Evolutionary conservation across 768 basidiomycete species (phyloP).

Genomic region (Phylloporus sp.): DNA sequence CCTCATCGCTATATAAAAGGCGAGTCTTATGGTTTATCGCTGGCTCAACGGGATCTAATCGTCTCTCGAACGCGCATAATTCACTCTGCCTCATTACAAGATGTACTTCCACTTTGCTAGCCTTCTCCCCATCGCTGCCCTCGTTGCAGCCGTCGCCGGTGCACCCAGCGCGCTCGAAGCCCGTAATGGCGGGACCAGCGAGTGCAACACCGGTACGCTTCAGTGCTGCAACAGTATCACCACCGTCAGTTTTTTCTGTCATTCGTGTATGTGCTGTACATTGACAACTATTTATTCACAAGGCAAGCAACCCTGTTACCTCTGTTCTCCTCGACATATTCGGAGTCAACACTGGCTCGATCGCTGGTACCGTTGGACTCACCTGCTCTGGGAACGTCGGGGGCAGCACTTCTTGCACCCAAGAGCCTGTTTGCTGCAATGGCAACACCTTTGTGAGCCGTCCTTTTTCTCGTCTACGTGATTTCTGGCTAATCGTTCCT

Average conservation of each 20-base stretch:
- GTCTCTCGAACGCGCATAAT: not conserved
- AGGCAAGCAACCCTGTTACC: not conserved
- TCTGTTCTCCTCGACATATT: not conserved
- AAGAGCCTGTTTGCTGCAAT: slow-evolving; percentile 18
- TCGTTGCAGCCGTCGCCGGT: slow-evolving; percentile 4
- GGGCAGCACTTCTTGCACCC: slow-evolving; percentile 1
- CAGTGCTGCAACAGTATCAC: slow-evolving; percentile 9
- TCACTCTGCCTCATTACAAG: not conserved
- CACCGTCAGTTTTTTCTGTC: not conserved
- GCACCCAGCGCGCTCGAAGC: slow-evolving; percentile 7
- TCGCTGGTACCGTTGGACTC: slow-evolving; percentile 2
- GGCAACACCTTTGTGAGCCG: slow-evolving; percentile 9
- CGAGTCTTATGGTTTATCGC: not conserved
- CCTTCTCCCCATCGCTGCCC: slow-evolving; percentile 10
- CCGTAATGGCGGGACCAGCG: not conserved
- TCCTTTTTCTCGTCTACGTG: not conserved
- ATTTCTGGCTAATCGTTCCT: not conserved
- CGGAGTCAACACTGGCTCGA: not conserved
- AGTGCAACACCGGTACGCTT: slow-evolving; percentile 11
- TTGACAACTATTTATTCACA: not conserved
- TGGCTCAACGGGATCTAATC: not conserved
- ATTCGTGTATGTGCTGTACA: too few species aligned
- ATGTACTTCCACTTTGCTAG: slow-evolving; percentile 9
- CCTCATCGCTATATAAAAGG: slow-evolving; percentile 8
- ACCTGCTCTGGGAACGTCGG: not conserved